Base-by-base conservation (phyloP, 305 asterid genomes). In the Solanum hybrid region DNA sequence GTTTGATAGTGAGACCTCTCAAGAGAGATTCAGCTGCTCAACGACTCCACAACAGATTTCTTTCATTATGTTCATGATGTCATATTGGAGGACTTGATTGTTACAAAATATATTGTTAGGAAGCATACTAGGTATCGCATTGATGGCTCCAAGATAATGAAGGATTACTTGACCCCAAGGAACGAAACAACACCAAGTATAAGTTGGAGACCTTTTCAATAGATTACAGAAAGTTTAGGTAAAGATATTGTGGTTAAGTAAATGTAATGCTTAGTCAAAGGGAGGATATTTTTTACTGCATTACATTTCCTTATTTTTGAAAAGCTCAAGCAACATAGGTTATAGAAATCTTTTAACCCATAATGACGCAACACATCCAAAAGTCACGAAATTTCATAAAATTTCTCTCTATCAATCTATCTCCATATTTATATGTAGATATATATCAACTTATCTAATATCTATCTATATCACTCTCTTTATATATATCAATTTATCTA, bases 131-230 rank as follows among this genome's bases (percentile, higher is more conserved):
- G 93, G 89, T 92, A 87, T 89, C 87, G 90, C 36, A 10, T 91
- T 37, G 92, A 92, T 87, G 93, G 93, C 29, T 90, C 94, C 26
- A 90, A 90, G 72, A 91, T 92, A 31, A 91, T 90, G 90, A 91
- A 92, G 92, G 93, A 38, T 92, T 82, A 17, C 88, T 80, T 89
- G 88, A 89, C 82, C 88, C 84, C 9, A 89, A 89, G 39, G 11
- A 37, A 37, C 39, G 3, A 37, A 37, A 37, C 3, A 37, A 37
- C 39, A 37, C 39, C 39, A 88, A 89, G 79, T 89, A 89, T 17
- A 89, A 89, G 88, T 75, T 89, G 83, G 88, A 89, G 83, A 79
- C 88, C 2, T 89, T 89, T 81, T 80, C 90, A 34, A 88, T 76
- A 3, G 57, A 38, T 80, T 89, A 89, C 90, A 70, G 75, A 45